Evolutionary conservation across 176 grass and related monocot genomes (phyloP).

Genomic region (Zoysia japonica): DNA sequence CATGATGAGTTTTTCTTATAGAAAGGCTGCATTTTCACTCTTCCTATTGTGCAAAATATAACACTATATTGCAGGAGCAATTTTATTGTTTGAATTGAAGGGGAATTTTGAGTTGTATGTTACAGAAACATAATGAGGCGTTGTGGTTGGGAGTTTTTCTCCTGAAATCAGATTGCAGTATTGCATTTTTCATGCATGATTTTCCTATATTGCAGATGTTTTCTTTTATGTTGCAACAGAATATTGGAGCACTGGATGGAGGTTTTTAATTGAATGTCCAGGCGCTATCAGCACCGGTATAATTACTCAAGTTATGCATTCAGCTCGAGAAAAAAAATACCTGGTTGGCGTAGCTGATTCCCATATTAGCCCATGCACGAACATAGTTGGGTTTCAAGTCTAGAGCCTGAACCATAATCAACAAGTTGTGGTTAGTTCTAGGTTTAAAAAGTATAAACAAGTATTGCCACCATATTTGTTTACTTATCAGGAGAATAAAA

Average conservation of each 20-base stretch:
- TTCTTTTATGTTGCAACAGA: too few species aligned
- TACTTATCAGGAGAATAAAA: neutral
- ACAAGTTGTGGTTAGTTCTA: constrained; percentile 39
- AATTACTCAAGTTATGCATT: constrained; percentile 6
- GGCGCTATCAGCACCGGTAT: neutral
- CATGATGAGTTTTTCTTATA: neutral
- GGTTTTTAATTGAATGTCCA: too few species aligned
- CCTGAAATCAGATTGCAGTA: too few species aligned
- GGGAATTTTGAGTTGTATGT: too few species aligned
- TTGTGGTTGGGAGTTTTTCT: too few species aligned
- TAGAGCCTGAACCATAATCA: constrained; percentile 63
- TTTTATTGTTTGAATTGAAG: too few species aligned
- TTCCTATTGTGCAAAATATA: neutral
- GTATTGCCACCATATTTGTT: neutral
- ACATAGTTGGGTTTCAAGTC: constrained; percentile 99
- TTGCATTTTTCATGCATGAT: too few species aligned
- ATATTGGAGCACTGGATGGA: too few species aligned
- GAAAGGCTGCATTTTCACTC: neutral
- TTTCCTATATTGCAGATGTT: too few species aligned
- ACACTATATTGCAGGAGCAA: neutral
- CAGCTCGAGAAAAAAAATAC: constrained; percentile 47
- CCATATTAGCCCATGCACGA: constrained; percentile 99
- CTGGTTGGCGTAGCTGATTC: constrained; percentile 99
- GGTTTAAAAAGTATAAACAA: constrained; percentile 25
- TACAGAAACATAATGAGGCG: too few species aligned